Evolutionary conservation across 805 yeast species (phyloP).

Genomic region (Naumovozyma dairenensis): DNA sequence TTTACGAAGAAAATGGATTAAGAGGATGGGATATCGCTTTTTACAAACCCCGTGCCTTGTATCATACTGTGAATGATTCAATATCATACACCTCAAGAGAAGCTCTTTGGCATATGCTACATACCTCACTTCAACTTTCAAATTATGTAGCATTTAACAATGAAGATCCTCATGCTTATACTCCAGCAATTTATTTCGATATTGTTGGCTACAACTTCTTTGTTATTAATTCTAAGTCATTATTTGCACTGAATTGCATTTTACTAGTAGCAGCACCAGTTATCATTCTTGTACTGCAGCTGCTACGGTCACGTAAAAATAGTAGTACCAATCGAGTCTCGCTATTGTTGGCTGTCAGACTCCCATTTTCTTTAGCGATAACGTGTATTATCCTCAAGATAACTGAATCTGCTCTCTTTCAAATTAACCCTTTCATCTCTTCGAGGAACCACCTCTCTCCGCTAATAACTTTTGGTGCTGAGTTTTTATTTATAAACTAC

Average conservation of each 20-base stretch:
- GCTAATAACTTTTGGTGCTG: conserved; percentile 37
- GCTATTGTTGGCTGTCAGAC: conserved; percentile 37
- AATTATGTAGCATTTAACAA: conserved; percentile 34
- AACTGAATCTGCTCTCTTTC: conserved; percentile 33
- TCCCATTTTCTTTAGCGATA: conserved; percentile 46
- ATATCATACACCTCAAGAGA: conserved; percentile 53
- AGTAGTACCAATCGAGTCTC: conserved; percentile 39
- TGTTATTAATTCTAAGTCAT: conserved; percentile 38
- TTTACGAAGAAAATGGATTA: conserved; percentile 56
- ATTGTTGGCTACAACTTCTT: conserved; percentile 49
- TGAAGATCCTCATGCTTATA: conserved; percentile 22
- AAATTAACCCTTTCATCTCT: conserved; percentile 39
- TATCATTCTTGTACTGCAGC: conserved; percentile 36
- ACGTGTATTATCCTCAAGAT: conserved; percentile 34
- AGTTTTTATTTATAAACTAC: conserved; percentile 47
- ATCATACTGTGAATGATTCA: conserved; percentile 71
- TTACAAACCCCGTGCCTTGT: conserved; percentile 71
- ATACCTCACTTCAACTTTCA: conserved; percentile 55
- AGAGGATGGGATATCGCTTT: conserved; percentile 89
- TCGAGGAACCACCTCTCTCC: conserved; percentile 43
- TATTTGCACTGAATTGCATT: conserved; percentile 44
- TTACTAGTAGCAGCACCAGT: conserved; percentile 49
- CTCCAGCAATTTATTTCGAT: conserved; percentile 56
- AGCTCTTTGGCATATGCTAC: conserved; percentile 79
- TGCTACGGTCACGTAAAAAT: conserved; percentile 37